These are phyloP conservation scores for Agastache rugosa DNA, from an alignment of 257 asterid species.

Conservation along the genomic window DNA sequence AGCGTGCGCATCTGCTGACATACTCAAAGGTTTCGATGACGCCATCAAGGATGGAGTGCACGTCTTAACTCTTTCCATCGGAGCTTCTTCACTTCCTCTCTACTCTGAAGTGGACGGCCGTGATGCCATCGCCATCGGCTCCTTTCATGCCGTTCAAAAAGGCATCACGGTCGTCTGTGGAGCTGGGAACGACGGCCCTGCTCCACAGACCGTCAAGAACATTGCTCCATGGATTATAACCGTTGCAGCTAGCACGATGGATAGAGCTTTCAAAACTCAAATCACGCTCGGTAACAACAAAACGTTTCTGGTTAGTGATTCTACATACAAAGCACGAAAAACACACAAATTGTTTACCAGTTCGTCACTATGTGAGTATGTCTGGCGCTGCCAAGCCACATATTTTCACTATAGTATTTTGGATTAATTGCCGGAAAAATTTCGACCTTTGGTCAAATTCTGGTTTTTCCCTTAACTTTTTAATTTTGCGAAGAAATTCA, in stretches of 20 bases:
- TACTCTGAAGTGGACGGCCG: conserved; percentile 49
- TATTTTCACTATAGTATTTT: too few relatives aligned
- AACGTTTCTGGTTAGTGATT: conserved; percentile 41
- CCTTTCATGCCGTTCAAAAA: conserved; percentile 46
- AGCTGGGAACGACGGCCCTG: conserved; percentile 53
- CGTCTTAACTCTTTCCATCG: conserved; percentile 44
- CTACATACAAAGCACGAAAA: too few relatives aligned
- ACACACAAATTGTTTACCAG: too few relatives aligned
- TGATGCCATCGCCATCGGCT: conserved; percentile 49
- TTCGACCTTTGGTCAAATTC: too few relatives aligned
- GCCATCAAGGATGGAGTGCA: conserved; percentile 55
- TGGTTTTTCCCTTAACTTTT: too few relatives aligned
- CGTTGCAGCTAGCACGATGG: conserved; percentile 54
- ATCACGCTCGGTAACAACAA: conserved; percentile 54
- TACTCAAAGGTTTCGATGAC: conserved; percentile 51
- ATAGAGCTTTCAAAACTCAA: conserved; percentile 45
- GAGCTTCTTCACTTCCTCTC: conserved; percentile 37
- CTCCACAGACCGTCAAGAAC: conserved; percentile 40
- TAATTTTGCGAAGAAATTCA: too few relatives aligned
- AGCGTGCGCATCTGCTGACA: conserved; percentile 47
- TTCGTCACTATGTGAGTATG: too few relatives aligned
- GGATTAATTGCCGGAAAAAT: too few relatives aligned
- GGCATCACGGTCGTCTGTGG: conserved; percentile 53
- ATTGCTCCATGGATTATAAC: conserved; percentile 51
- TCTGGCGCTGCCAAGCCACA: too few relatives aligned